Base-by-base conservation (phyloP, 345 rosid species). In the Triadica sebifera region DNA sequence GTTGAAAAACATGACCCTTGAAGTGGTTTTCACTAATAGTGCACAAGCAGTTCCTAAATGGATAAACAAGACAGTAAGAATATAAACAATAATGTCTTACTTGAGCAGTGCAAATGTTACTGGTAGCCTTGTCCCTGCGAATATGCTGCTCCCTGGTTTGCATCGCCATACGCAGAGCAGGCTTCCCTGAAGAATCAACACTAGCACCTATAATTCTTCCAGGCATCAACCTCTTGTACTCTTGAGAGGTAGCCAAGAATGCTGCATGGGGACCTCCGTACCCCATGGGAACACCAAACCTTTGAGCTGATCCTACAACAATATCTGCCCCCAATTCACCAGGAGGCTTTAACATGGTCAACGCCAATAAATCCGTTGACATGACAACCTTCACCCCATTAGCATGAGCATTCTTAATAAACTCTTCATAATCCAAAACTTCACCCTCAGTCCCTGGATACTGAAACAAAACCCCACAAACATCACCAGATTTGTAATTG, bases 181-280 rank as follows among this genome's bases (percentile, higher is more conserved):
- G 89, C 86, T 91, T 91, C 68, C 99, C 99, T 0, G 89, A 81
- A 74, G 99, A 90, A 85, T 95, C 99, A 81, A 95, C 89, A 84
- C 98, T 95, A 70, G 90, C 72, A 73, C 99, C 99, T 50, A 95
- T 93, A 78, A 95, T 95, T 76, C 99, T 86, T 45, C 99, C 98
- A 0, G 99, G 99, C 98, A 95, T 95, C 97, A 95, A 57, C 84
- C 99, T 89, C 84, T 95, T 95, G 81, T 95, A 95, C 90, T 93
- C 99, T 73, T 90, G 96, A 10, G 99, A 95, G 74, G 99, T 95
- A 58, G 99, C 99, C 81, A 95, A 83, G 81, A 95, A 93, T 0
- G 97, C 98, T 8, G 99, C 99, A 66, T 95, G 99, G 45, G 99
- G 99, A 69, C 99, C 99, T 49, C 99, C 98, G 61, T 93, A 95